A percentile compares a stretch with the other conserved stretches of the same genome.
phyloP scores from a whole-genome alignment of 1,284 basidiomycete species.

The Trichosporon coremiiforme region DNA sequence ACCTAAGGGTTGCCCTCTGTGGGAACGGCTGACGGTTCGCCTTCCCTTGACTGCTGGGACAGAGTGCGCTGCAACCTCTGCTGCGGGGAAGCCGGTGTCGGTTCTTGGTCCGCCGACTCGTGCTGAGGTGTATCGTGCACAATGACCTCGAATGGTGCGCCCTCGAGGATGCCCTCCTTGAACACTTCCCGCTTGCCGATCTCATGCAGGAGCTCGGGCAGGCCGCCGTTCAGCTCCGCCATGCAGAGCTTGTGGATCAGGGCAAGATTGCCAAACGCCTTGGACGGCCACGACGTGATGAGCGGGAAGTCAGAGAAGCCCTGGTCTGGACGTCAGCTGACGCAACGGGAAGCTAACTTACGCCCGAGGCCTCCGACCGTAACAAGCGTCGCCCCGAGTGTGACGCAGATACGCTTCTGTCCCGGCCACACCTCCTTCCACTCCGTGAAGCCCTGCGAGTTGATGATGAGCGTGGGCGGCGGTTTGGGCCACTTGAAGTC shows the following conservation, averaged over 20 bases:
- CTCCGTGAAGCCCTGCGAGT: slow-evolving; percentile 71
- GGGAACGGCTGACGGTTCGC: slow-evolving; percentile 6
- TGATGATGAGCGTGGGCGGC: slow-evolving; percentile 64
- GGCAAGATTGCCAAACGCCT: slow-evolving; percentile 32
- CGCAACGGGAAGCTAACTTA: slow-evolving; percentile 36
- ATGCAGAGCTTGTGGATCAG: slow-evolving; percentile 44
- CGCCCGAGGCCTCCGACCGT: slow-evolving; percentile 46
- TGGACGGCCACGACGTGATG: slow-evolving; percentile 31
- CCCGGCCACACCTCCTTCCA: slow-evolving; percentile 70
- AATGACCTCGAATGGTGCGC: slow-evolving; percentile 15
- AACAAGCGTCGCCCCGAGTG: slow-evolving; percentile 40
- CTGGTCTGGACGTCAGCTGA: slow-evolving; percentile 40
- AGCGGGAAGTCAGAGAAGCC: slow-evolving; percentile 52
- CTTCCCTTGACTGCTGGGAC: slow-evolving; percentile 1
- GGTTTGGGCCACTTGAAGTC: slow-evolving; percentile 57
- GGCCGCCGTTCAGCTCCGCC: slow-evolving; percentile 36
- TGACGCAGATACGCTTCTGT: slow-evolving; percentile 60
- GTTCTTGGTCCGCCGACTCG: background rate
- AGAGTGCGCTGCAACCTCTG: background rate
- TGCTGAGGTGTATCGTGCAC: slow-evolving; percentile 14
- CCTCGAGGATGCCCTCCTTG: slow-evolving; percentile 17
- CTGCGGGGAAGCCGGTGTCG: slow-evolving; percentile 2
- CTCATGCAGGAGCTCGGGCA: slow-evolving; percentile 30
- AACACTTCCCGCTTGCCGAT: slow-evolving; percentile 35
- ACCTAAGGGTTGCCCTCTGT: background rate